Evolutionary conservation across 345 rosid genomes (phyloP).

Genomic region (Ceriops zippeliana): DNA sequence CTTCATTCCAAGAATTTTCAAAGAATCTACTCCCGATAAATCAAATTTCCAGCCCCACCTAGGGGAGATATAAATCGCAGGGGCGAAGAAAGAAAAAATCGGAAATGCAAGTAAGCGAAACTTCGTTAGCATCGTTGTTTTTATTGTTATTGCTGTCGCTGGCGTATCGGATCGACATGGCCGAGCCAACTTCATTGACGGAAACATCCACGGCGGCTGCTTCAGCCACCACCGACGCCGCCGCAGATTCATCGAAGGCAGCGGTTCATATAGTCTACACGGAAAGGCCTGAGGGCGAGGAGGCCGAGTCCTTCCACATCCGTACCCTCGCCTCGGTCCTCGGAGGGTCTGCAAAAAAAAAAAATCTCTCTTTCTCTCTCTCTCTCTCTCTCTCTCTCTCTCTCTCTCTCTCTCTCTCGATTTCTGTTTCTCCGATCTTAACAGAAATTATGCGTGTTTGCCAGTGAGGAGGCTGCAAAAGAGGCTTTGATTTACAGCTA

Average conservation of each 20-base stretch:
- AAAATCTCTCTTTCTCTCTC: too few relatives aligned
- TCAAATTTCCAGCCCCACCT: too few relatives aligned
- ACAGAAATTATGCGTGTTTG: neutral
- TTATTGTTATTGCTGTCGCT: neutral
- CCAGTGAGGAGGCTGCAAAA: slow-evolving; percentile 78
- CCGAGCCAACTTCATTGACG: slow-evolving; percentile 14
- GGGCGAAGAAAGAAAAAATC: too few relatives aligned
- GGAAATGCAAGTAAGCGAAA: neutral
- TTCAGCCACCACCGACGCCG: neutral
- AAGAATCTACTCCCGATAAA: too few relatives aligned
- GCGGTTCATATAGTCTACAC: slow-evolving; percentile 83
- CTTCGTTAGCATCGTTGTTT: neutral
- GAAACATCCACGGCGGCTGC: slow-evolving; percentile 16
- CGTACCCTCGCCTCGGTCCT: slow-evolving; percentile 71
- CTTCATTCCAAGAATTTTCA: too few relatives aligned
- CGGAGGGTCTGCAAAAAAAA: slow-evolving; percentile 46
- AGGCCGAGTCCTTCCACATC: slow-evolving; percentile 61
- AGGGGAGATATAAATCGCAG: too few relatives aligned
- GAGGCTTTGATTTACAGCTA: slow-evolving; percentile 72
- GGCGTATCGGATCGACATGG: slow-evolving; percentile 32
- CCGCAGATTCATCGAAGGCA: slow-evolving; percentile 26
- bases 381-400: too few relatives aligned
- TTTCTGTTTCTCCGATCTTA: neutral
- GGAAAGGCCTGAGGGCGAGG: slow-evolving; percentile 52
- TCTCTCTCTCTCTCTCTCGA: neutral